Evolutionary conservation across 495 filamentous ascomycete genomes (phyloP), one percentile per base, ranked within the genome.

Genomic region (Hyaloscypha hepaticicola): DNA sequence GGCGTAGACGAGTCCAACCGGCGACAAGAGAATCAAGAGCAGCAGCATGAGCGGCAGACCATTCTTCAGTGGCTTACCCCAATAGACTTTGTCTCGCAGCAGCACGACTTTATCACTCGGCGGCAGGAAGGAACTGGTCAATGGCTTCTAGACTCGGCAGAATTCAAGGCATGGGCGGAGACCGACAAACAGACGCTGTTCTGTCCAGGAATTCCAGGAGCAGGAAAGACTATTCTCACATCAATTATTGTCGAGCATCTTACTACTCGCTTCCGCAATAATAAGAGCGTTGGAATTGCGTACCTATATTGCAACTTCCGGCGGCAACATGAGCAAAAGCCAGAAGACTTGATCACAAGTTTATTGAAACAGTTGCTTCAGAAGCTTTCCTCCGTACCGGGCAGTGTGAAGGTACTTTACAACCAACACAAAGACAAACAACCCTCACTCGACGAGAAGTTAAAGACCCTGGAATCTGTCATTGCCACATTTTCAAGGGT

Each of bases 1-100:
- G 77, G 69, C 21, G 78, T 72, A 9, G 75, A 75, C 12, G 77
- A 79, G 70, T 80, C 62, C 26, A 59, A 51, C 26, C 25, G 38
- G 48, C 55, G 62, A 8, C 63, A 65, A 65, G 63, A 65, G 55
- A 65, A 60, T 55, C 63, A 65, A 65, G 62, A 64, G 34, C 45
- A 24, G 11, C 38, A 61, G 58, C 56, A 26, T 45, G 31, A 59
- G 29, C 53, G 27, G 3, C 53, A 56, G 53, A n/a, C 56, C 45
- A 58, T 58, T n/a, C 56, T 58, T 45, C 8, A 58, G 8, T 58
- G 56, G 56, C 56, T 58, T 21, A 58, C 56, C 22, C 56, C 56
- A 24, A 45, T 45, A 5, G 56, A 58, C 56, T 58, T 45, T 45
- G 7, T 31, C 22, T 9, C 56, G 22, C 31, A 58, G 33, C 56